phyloP scores from a whole-genome alignment of 202 grass and related monocot species.

The Bolboschoenoplectus hybrid region DNA sequence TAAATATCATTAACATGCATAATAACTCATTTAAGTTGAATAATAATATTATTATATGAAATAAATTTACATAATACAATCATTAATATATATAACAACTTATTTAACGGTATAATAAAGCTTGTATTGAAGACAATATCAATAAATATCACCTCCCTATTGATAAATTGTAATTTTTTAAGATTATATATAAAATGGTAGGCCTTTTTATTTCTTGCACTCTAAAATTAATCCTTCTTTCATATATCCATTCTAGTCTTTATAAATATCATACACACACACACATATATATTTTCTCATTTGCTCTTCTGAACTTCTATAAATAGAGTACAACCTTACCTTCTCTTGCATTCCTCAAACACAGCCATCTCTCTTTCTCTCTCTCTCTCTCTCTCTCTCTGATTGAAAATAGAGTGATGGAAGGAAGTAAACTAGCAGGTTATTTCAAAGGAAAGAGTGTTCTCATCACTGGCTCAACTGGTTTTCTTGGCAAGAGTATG shows the following conservation, averaged over 20 bases:
- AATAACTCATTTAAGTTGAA: too few relatives aligned
- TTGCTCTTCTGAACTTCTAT: background rate
- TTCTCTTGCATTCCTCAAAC: constrained; percentile 16
- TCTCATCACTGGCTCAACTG: constrained; percentile 87
- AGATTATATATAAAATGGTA: background rate
- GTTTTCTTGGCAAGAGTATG: constrained; percentile 89
- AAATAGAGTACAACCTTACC: background rate
- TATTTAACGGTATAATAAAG: too few relatives aligned
- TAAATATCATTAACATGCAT: too few relatives aligned
- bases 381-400: background rate
- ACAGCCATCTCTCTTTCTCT: background rate
- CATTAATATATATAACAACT: too few relatives aligned
- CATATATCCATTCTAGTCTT: background rate
- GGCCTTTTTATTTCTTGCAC: background rate
- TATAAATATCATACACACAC: background rate
- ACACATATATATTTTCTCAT: background rate
- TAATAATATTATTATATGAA: too few relatives aligned
- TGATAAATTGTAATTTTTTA: too few relatives aligned
- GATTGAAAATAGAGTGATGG: constrained; percentile 36
- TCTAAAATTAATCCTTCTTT: background rate
- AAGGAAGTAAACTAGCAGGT: constrained; percentile 46
- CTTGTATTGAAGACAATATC: too few relatives aligned
- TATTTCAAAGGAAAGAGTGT: constrained; percentile 83
- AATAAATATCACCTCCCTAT: too few relatives aligned
- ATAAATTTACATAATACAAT: too few relatives aligned